These are phyloP conservation scores for Exophiala bonariae DNA, from an alignment of 2,329 filamentous ascomycete genomes.

Conservation along the genomic window DNA sequence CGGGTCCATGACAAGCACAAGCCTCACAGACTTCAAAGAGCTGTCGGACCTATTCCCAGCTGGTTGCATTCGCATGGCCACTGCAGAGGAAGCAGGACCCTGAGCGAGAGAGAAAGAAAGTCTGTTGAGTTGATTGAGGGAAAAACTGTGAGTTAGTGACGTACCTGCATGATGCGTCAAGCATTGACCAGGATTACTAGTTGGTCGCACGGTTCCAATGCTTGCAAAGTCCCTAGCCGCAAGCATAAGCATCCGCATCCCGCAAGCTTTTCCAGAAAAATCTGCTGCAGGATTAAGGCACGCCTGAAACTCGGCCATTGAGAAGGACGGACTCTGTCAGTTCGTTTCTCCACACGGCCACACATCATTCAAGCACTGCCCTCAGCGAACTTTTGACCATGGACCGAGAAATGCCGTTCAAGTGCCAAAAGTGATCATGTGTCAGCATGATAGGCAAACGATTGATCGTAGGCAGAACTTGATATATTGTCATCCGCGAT, in stretches of 20 bases:
- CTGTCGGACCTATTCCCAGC: neutral
- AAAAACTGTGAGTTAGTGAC: too few relatives aligned
- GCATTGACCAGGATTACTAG: too few relatives aligned
- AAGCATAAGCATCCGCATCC: too few relatives aligned
- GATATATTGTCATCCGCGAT: too few relatives aligned
- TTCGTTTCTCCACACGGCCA: constrained; percentile 3
- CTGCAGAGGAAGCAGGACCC: constrained; percentile 1
- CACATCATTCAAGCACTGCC: too few relatives aligned
- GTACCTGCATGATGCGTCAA: constrained; percentile 13
- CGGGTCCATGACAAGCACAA: neutral
- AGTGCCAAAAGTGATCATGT: too few relatives aligned
- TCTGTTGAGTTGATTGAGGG: neutral
- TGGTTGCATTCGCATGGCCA: neutral
- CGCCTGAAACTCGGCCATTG: constrained; percentile 10
- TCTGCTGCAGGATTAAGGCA: neutral
- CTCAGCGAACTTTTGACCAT: too few relatives aligned
- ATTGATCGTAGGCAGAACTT: too few relatives aligned
- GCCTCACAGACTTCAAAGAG: neutral
- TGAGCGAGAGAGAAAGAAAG: neutral
- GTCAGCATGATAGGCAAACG: too few relatives aligned
- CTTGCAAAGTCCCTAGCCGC: neutral
- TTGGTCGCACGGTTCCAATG: neutral
- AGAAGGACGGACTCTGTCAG: neutral
- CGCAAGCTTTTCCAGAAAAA: neutral
- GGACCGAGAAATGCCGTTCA: too few relatives aligned